These are phyloP conservation scores for Suillus plorans DNA, from an alignment of 768 basidiomycete species.

Conservation along the genomic window DNA sequence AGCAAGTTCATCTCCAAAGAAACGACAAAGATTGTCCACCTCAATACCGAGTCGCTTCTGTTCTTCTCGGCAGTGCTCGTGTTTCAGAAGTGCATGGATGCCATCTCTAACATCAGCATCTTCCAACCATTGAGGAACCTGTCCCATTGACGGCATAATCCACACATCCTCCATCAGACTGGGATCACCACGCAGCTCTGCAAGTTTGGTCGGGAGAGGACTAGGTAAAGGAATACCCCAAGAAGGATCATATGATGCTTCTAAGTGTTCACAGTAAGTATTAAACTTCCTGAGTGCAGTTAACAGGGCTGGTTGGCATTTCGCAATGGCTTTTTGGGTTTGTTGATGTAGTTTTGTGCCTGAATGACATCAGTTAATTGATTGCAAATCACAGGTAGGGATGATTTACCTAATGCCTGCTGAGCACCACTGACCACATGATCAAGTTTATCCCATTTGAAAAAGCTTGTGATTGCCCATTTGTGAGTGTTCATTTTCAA, in stretches of 20 bases:
- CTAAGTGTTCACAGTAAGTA: background rate
- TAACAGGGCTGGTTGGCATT: slow-evolving; percentile 26
- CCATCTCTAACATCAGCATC: slow-evolving; percentile 30
- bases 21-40: slow-evolving; percentile 35
- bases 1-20: slow-evolving; percentile 32
- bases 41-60: slow-evolving; percentile 22
- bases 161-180: slow-evolving; percentile 38
- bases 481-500: slow-evolving; percentile 40
- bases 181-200: slow-evolving; percentile 5
- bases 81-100: slow-evolving; percentile 29
- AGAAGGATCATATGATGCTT: background rate
- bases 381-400: background rate
- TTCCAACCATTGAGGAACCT: slow-evolving; percentile 32
- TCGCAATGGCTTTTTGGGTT: slow-evolving; percentile 27
- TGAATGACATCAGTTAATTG: background rate
- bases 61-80: slow-evolving; percentile 33
- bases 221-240: background rate
- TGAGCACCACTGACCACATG: slow-evolving; percentile 31
- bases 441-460: slow-evolving; percentile 38
- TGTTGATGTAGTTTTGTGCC: slow-evolving; percentile 34
- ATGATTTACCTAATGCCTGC: slow-evolving; percentile 17
- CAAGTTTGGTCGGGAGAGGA: background rate
- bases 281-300: background rate
- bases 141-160: slow-evolving; percentile 20
- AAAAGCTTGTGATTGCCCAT: slow-evolving; percentile 33